Percentiles rank a stretch among this genome's conserved stretches.
These are phyloP conservation scores for Inonotus obliquus DNA, from an alignment of 1,284 basidiomycete genomes.

Conservation along the genomic window DNA sequence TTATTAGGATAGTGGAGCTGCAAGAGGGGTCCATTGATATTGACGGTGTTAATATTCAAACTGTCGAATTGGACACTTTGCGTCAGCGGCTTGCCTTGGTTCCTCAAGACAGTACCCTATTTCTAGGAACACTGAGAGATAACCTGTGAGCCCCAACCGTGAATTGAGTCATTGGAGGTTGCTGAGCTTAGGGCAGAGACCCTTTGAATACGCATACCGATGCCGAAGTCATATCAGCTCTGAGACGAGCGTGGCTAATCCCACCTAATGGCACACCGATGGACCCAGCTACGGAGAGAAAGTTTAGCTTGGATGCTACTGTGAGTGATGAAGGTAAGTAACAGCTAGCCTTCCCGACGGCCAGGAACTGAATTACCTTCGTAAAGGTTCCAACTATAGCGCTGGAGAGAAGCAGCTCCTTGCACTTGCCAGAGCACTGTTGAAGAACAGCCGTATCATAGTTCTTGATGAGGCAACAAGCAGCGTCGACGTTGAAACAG, in stretches of 20 bases:
- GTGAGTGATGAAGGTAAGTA: constrained; percentile 57
- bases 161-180: too few species aligned
- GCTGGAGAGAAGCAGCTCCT: constrained; percentile 78
- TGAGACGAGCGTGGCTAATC: constrained; percentile 59
- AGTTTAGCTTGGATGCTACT: constrained; percentile 62
- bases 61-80: constrained; percentile 53
- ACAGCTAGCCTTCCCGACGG: background rate
- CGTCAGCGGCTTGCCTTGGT: constrained; percentile 65
- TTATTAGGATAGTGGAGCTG: constrained; percentile 61
- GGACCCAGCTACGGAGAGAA: constrained; percentile 48
- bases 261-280: constrained; percentile 40
- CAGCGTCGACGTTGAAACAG: constrained; percentile 81
- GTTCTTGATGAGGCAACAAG: constrained; percentile 79
- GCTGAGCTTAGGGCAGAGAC: too few species aligned
- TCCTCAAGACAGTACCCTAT: constrained; percentile 63
- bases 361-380: background rate
- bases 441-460: constrained; percentile 65
- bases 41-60: constrained; percentile 60
- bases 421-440: constrained; percentile 65
- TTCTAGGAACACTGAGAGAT: constrained; percentile 62
- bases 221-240: constrained; percentile 46
- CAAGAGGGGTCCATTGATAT: constrained; percentile 61
- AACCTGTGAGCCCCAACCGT: constrained; percentile 47
- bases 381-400: constrained; percentile 62
- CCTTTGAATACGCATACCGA: constrained; percentile 52